Base-by-base conservation (phyloP, 2,329 filamentous ascomycete species). In the Arthrobotrys iridis region DNA sequence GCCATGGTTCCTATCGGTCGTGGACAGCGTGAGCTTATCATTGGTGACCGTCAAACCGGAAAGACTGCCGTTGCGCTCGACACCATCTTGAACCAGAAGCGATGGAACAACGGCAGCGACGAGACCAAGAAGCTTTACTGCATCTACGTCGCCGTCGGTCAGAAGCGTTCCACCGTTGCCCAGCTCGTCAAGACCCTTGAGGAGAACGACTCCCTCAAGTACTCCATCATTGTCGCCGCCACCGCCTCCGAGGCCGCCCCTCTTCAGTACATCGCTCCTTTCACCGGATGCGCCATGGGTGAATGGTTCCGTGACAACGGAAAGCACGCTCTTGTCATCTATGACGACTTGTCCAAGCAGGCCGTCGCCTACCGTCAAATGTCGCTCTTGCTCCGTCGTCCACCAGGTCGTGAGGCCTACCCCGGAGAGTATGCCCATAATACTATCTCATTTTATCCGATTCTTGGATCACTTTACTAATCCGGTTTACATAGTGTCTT, bases 1-100 rank as follows among this genome's bases (percentile, higher is more conserved):
- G 93, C 95, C 86, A 98, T 99, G 95, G 95, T 99, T 81, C 95
- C 95, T 82, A 97, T 99, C 82, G 95, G 95, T 84, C 95, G 95
- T 94, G 95, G 95, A 83, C 95, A 99, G 89, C 95, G 95, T 94
- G 95, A 99, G 88, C 87, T 99, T 89, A 98, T 99, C 85, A 99
- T 99, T 85, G 95, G 95, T 88, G 95, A 99, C 84, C 95, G 95
- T 93, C 95, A 99, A 87, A 99, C 95, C 82, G 95, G 95, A 86
- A 99, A 99, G 91, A 99, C 95, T 83, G 95, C 95, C 82, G 94
- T 99, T 83, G 94, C 91, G 82, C 92, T 99, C 78, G 95, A 99
- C 84, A 90, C 94, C 84, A 98, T 99, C 81, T 90, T 99, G 78
- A 99, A 99, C 91, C 95, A 99, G 89, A 96, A 95, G 90, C 89